Conservation (phyloP, 2,329 filamentous ascomycete genomes). For the Neofusicoccum sp. region DNA sequence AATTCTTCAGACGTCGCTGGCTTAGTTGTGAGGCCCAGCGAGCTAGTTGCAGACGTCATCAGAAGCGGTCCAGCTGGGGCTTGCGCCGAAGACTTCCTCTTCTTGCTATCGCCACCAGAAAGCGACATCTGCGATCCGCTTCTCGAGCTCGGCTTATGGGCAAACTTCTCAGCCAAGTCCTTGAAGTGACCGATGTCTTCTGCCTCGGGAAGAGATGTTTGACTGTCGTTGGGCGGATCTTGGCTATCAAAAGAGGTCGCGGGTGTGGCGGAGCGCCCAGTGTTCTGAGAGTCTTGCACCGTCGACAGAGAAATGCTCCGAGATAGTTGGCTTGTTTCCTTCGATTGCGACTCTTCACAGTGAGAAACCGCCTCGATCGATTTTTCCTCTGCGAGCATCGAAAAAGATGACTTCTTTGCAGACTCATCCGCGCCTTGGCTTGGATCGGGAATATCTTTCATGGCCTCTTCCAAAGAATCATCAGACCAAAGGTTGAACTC, state of each 20-base stretch:
- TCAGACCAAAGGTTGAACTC: slow-evolving; percentile 50
- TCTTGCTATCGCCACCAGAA: background rate
- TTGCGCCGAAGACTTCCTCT: background rate
- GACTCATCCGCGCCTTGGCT: background rate
- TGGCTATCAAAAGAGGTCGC: background rate
- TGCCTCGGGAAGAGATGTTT: background rate
- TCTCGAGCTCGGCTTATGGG: background rate
- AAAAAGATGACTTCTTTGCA: background rate
- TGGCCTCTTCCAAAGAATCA: slow-evolving; percentile 46
- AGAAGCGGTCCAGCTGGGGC: too few species aligned
- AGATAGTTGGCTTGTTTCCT: background rate
- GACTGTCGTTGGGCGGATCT: background rate
- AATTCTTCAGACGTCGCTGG: background rate
- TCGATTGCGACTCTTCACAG: background rate
- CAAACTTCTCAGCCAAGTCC: slow-evolving; percentile 3
- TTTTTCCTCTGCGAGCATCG: background rate
- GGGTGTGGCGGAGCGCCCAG: background rate
- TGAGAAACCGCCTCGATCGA: background rate
- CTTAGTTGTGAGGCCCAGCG: background rate
- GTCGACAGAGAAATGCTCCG: background rate
- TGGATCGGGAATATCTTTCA: slow-evolving; percentile 36
- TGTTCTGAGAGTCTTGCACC: background rate
- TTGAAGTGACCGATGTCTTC: background rate
- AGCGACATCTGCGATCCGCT: background rate
- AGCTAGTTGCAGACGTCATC: too few species aligned